These are phyloP conservation scores for Pseudogymnoascus sp. DNA, from an alignment of 2,329 filamentous ascomycete genomes.

Conservation along the genomic window DNA sequence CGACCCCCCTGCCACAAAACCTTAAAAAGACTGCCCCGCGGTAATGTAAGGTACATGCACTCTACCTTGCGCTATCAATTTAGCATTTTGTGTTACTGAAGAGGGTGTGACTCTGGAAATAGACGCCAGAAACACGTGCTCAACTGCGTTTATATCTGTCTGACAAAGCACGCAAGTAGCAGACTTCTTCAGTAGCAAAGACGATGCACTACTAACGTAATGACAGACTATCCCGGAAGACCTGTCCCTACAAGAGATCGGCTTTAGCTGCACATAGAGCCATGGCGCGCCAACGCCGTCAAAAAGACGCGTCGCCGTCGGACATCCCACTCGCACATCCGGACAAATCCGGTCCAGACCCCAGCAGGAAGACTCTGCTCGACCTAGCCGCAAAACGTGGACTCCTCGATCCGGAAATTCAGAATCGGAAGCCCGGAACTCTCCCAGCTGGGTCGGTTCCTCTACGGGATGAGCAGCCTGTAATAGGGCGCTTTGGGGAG, in stretches of 20 bases:
- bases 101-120: neutral
- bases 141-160: neutral
- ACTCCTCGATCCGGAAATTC: slow-evolving; percentile 30
- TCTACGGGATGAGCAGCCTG: slow-evolving; percentile 17
- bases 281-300: slow-evolving; percentile 43
- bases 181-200: neutral
- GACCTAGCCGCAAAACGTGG: slow-evolving; percentile 60
- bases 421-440: slow-evolving; percentile 23
- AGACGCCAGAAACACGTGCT: slow-evolving; percentile 5
- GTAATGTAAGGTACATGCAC: slow-evolving; percentile 2
- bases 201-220: neutral
- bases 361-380: slow-evolving; percentile 59
- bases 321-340: slow-evolving; percentile 59
- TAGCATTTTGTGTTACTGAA: neutral
- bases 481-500: slow-evolving; percentile 34
- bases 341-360: slow-evolving; percentile 52
- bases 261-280: slow-evolving; percentile 3
- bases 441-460: slow-evolving; percentile 16
- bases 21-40: slow-evolving; percentile 8
- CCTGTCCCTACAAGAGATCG: neutral
- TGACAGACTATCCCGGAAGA: neutral
- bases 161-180: neutral
- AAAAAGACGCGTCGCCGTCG: slow-evolving; percentile 35
- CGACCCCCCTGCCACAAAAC: slow-evolving; percentile 3
- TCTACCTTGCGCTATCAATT: slow-evolving; percentile 7